Percentiles rank a stretch among this genome's conserved stretches.
Evolutionary conservation across 495 filamentous ascomycete genomes (phyloP).

Genomic region (Neurospora tetraspora): DNA sequence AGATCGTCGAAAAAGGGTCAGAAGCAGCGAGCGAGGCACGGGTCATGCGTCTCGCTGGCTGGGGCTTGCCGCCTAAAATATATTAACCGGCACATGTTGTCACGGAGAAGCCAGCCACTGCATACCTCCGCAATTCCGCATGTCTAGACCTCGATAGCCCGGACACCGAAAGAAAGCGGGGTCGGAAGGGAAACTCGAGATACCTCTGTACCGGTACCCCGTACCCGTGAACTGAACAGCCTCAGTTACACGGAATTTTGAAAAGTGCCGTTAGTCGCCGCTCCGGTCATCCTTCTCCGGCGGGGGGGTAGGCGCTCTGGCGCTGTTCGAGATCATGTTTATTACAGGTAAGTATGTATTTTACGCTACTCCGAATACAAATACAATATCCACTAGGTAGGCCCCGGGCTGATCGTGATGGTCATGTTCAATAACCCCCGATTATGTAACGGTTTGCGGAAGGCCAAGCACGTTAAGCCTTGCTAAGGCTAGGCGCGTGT

Average conservation of each 20-base stretch:
- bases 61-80: constrained; percentile 5
- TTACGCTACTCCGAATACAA: background rate
- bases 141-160: constrained; percentile 9
- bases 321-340: background rate
- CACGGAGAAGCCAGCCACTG: background rate
- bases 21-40: background rate
- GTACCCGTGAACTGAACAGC: background rate
- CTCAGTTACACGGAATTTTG: background rate
- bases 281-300: background rate
- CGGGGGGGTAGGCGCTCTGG: background rate
- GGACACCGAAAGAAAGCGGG: background rate
- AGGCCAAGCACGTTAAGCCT: background rate
- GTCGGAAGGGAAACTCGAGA: background rate
- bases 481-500: background rate
- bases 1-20: background rate
- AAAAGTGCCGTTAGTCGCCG: background rate
- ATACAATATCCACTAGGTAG: background rate
- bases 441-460: background rate
- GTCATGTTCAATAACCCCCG: background rate
- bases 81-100: constrained; percentile 17
- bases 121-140: background rate
- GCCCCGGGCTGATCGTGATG: background rate
- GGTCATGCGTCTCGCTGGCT: background rate
- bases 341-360: background rate
- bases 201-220: background rate